Conservation (phyloP, 75 land plant species). For the Chamaecyparis obtusa region DNA sequence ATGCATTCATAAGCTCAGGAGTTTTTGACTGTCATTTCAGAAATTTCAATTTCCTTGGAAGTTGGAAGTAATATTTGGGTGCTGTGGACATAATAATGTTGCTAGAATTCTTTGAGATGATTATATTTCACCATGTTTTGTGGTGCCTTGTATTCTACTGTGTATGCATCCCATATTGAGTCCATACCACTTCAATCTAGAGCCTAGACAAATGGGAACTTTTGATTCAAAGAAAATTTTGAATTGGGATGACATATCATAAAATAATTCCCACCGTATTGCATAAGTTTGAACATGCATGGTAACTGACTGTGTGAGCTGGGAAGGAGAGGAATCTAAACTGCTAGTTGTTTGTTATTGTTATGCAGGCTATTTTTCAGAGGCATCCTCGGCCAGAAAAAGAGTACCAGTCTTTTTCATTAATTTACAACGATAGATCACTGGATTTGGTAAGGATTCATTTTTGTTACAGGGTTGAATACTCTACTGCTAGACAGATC, state of each 20-base stretch:
- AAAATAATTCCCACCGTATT: neutral
- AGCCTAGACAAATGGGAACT: neutral
- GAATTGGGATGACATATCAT: neutral
- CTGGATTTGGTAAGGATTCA: slow-evolving; percentile 60
- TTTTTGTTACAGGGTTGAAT: neutral
- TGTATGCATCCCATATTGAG: neutral
- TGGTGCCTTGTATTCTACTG: neutral
- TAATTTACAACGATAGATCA: slow-evolving; percentile 54
- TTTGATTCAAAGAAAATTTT: neutral
- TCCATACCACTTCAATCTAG: neutral
- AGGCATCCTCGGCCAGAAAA: slow-evolving; percentile 78
- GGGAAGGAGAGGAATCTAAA: neutral
- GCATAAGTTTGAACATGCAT: neutral
- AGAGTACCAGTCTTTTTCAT: slow-evolving; percentile 75
- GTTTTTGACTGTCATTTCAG: neutral
- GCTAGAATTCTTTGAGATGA: neutral
- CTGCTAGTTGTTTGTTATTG: slow-evolving; percentile 4
- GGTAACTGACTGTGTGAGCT: neutral
- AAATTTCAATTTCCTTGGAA: neutral
- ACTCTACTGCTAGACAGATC: neutral
- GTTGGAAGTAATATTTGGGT: neutral
- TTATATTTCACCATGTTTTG: neutral
- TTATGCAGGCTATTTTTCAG: slow-evolving; percentile 60
- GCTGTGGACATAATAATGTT: neutral
- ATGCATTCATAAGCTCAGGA: neutral